Evolutionary conservation across 2,329 filamentous ascomycete genomes (phyloP), one percentile per base, ranked within the genome.

Genomic region (Amphichorda felina): DNA sequence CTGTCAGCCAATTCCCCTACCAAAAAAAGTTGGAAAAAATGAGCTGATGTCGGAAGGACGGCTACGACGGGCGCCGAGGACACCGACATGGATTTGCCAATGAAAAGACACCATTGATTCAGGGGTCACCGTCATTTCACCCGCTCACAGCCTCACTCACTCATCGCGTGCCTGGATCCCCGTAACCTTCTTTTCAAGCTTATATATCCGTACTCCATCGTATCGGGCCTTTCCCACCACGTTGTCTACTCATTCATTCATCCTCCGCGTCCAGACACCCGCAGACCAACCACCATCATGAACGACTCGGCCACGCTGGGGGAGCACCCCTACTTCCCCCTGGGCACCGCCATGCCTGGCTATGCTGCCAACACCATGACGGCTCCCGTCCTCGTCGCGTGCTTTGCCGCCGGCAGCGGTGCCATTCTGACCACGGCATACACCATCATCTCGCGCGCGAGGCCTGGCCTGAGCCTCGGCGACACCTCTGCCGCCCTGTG

Each of bases 261-360:
- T n/a, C n/a, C n/a, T n/a, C n/a, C n/a, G n/a, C n/a, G n/a, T n/a
- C 18, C 5, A 19, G n/a, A 22, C 18, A 5, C 7, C 31, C 17
- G 25, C 34, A 4, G 13, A 11, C 25, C 19, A 30, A 22, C 5
- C 15, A 30, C 5, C 15, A 30, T 5, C 13, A 35, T 35, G 33
- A 35, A 26, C 16, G 33, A 13, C 24, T 26, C 25, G n/a, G 33
- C 25, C 11, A 26, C 29, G 17, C 15, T 28, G 19, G 22, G 13
- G 21, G 35, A 18, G 13, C 79, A 87, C 52, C 80, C 81, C 1
- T 88, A 83, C 60, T 86, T 81, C 49, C 83, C 83, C 5, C 50
- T 77, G 16, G 70, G 75, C 36, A 68, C 75, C 26, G 58, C 64
- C 14, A 71, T 89, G 39, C 57, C 66, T 3, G 69, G 65, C 40